Percentiles rank a stretch among this genome's conserved stretches.
phyloP scores from a whole-genome alignment of 23 red algal genomes.

The Gracilaria vermiculophylla region DNA sequence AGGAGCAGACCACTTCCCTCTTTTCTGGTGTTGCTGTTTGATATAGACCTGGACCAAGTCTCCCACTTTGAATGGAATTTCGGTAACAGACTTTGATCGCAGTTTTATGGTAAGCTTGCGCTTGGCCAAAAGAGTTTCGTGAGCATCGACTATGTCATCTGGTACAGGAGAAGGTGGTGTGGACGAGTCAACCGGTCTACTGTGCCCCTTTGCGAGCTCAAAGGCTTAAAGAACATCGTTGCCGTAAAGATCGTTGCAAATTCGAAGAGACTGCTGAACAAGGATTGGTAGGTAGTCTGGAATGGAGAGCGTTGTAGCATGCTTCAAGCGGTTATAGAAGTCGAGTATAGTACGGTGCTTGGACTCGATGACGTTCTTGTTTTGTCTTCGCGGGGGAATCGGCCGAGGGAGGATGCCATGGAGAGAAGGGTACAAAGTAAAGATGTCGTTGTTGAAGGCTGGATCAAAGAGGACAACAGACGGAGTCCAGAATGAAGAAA shows the following conservation, averaged over 20 bases:
- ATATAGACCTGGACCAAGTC: constrained; percentile 16
- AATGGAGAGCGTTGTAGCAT: background rate
- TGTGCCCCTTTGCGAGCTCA: constrained; percentile 24
- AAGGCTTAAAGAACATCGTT: background rate
- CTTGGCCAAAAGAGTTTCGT: background rate
- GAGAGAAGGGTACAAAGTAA: background rate
- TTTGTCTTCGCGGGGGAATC: constrained; percentile 1
- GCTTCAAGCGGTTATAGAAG: background rate
- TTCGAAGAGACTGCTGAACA: background rate
- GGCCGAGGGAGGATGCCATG: background rate
- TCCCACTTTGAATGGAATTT: background rate
- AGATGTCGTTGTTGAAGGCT: constrained; percentile 16
- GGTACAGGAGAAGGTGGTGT: background rate
- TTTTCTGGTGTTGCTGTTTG: constrained; percentile 28
- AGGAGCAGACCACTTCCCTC: background rate
- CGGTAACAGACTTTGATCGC: background rate
- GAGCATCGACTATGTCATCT: background rate
- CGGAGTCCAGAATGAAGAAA: constrained; percentile 14
- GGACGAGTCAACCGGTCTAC: background rate
- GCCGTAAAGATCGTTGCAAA: constrained; percentile 15
- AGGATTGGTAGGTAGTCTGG: background rate
- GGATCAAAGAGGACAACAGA: constrained; percentile 24
- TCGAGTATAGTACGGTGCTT: background rate
- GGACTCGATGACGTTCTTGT: constrained; percentile 33
- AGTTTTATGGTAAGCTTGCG: constrained; percentile 23